These are phyloP conservation scores for Paraphoma chrysanthemicola DNA, from an alignment of 2,329 filamentous ascomycete genomes.

Conservation along the genomic window DNA sequence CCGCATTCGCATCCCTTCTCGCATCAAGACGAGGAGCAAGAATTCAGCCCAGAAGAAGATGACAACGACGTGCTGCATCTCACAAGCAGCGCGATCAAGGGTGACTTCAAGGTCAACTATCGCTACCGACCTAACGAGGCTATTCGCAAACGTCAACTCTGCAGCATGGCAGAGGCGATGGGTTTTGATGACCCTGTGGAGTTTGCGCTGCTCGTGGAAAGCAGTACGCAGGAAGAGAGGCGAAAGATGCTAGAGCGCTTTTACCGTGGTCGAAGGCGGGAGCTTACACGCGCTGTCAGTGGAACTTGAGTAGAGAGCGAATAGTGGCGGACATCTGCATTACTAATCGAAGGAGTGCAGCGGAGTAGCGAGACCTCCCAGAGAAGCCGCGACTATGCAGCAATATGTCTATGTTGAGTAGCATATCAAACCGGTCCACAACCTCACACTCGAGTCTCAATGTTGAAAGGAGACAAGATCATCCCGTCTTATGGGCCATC, in stretches of 20 bases:
- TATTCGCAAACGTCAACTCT: constrained; percentile 83
- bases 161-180: constrained; percentile 82
- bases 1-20: constrained; percentile 6
- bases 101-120: constrained; percentile 58
- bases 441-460: too few species aligned
- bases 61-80: constrained; percentile 23
- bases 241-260: constrained; percentile 80
- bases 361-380: too few species aligned
- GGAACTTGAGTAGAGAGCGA: background rate
- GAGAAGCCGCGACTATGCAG: background rate
- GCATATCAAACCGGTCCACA: too few species aligned
- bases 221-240: constrained; percentile 85
- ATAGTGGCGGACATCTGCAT: too few species aligned
- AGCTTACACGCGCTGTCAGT: constrained; percentile 21
- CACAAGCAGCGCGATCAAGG: constrained; percentile 15
- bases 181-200: constrained; percentile 78
- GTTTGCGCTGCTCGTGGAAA: constrained; percentile 89
- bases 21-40: constrained; percentile 24
- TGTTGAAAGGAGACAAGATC: too few species aligned
- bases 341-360: too few species aligned
- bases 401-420: too few species aligned
- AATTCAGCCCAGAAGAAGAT: constrained; percentile 11
- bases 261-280: constrained; percentile 71
- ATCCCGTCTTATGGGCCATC: too few species aligned
- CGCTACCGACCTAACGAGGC: constrained; percentile 76